These are phyloP conservation scores for Sphagnum fallax DNA, from an alignment of 228 moss, liverwort and hornwort species.

Conservation along the genomic window DNA sequence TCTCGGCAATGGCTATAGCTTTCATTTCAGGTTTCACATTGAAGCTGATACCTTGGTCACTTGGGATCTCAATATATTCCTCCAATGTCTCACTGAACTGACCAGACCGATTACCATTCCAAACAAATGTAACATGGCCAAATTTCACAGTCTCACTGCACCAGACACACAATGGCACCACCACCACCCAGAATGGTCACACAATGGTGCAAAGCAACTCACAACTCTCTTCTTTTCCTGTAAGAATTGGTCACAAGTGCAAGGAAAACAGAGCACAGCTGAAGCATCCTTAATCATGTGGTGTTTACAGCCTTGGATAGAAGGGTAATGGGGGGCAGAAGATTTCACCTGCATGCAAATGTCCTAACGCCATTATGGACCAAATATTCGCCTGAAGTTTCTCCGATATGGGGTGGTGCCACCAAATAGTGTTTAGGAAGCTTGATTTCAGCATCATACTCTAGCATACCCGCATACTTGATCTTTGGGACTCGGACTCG, in stretches of 20 bases:
- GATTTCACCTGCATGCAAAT: slow-evolving; percentile 72
- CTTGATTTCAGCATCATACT: slow-evolving; percentile 78
- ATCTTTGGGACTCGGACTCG: slow-evolving; percentile 66
- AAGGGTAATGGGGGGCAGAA: not conserved
- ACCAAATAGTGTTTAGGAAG: slow-evolving; percentile 67
- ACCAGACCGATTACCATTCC: slow-evolving; percentile 88
- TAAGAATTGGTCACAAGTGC: too few species aligned
- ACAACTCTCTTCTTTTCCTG: too few species aligned
- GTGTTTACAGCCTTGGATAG: too few species aligned
- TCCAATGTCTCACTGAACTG: slow-evolving; percentile 63
- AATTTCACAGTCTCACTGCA: slow-evolving; percentile 89
- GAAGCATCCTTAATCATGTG: too few species aligned
- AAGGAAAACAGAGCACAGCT: too few species aligned
- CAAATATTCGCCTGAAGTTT: slow-evolving; percentile 74
- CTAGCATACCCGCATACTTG: slow-evolving; percentile 74
- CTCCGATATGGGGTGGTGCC: slow-evolving; percentile 59
- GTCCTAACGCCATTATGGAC: slow-evolving; percentile 64
- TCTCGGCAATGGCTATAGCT: slow-evolving; percentile 54
- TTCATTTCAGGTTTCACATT: slow-evolving; percentile 84
- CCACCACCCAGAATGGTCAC: too few species aligned
- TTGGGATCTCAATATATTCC: slow-evolving; percentile 74
- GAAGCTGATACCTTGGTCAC: slow-evolving; percentile 75
- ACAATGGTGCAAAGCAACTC: too few species aligned
- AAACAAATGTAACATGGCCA: slow-evolving; percentile 82
- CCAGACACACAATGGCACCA: not conserved